A percentile compares a stretch with the other conserved stretches of the same genome.
These are phyloP conservation scores for Neofusicoccum parvum DNA, from an alignment of 2,329 filamentous ascomycete species.

Conservation along the genomic window DNA sequence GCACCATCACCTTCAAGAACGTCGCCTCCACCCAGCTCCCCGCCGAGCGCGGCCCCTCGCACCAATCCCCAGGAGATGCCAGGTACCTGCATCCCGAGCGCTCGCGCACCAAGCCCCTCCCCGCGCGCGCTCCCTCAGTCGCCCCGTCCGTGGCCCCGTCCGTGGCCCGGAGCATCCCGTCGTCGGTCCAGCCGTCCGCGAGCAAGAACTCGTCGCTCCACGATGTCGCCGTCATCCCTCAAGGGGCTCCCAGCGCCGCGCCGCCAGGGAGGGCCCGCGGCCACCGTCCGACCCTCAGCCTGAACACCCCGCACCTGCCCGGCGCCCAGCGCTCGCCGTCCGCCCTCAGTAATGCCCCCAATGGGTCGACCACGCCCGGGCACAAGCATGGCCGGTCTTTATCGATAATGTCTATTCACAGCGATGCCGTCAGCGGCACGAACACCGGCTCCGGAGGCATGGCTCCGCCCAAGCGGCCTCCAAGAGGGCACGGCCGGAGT, in stretches of 20 bases:
- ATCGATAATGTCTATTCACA: conserved; percentile 50
- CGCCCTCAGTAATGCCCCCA: conserved; percentile 24
- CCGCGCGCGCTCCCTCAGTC: conserved; percentile 30
- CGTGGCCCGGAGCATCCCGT: conserved; percentile 42
- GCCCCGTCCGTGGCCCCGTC: conserved; percentile 27
- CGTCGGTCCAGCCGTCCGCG: conserved; percentile 23
- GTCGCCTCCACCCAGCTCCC: conserved; percentile 54
- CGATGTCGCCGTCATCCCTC: conserved; percentile 10
- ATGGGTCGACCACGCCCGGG: conserved; percentile 27
- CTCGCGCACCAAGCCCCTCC: conserved; percentile 16
- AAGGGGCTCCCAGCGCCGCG: conserved; percentile 14
- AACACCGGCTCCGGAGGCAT: conserved; percentile 2
- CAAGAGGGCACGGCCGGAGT: conserved; percentile 72
- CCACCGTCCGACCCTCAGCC: conserved; percentile 69
- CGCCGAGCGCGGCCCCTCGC: conserved; percentile 35
- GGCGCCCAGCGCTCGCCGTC: conserved; percentile 10
- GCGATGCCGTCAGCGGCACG: conserved; percentile 9
- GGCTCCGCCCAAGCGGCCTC: conserved; percentile 47
- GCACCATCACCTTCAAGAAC: conserved; percentile 96
- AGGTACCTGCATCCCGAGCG: conserved; percentile 20
- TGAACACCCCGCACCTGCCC: conserved; percentile 44
- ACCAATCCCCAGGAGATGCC: conserved; percentile 29
- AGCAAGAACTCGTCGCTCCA: conserved; percentile 31
- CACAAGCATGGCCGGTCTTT: conserved; percentile 48
- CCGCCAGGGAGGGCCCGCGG: conserved; percentile 41